Evolutionary conservation across 768 basidiomycete species (phyloP), one percentile per base, ranked within the genome.

Genomic region (Termitomyces bulborhizus): DNA sequence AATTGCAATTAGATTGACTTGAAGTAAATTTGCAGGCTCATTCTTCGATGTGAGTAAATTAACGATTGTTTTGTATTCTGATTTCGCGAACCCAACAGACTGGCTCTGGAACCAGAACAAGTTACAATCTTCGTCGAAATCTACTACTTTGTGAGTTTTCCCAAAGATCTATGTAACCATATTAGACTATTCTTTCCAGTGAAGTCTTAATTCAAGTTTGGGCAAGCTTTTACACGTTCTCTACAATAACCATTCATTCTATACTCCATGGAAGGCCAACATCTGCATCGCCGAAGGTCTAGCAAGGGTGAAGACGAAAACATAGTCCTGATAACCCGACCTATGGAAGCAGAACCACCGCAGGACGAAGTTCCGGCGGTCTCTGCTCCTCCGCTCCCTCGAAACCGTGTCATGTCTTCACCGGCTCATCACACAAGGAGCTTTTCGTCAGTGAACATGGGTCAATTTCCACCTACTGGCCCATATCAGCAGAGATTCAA

Each of bases 241-340:
- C 50, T 57, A 46, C 56, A 6, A 42, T 59, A 12, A 24, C 31
- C 56, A 49, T 29, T 59, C 57, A 7, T 53, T 61, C 32, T 32
- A 27, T 39, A 36, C 32, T 6, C 44, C 37, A 63, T 63, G 62
- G 60, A 61, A 16, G 51, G 42, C 16, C 56, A 60, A 9, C 36
- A 60, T 32, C 50, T 65, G 43, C 79, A 80, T 62, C 63, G 71
- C 59, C 71, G 76, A 55, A 78, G 75, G 63, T 73, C 75, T 4
- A 80, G 79, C 63, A 71, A 67, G 56, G 76, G 75, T 53, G 68
- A 70, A 53, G 68, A 68, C 48, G 71, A 73, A n/a, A 68, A 62
- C 6, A 55, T 69, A 0, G 61, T 68, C 6, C 34, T 69, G 1
- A 53, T 65, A 3, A 55, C 68, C 15, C 65, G 62, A 7, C 65